These are phyloP conservation scores for Exophiala sp. DNA, from an alignment of 2,329 filamentous ascomycete genomes.

Conservation along the genomic window DNA sequence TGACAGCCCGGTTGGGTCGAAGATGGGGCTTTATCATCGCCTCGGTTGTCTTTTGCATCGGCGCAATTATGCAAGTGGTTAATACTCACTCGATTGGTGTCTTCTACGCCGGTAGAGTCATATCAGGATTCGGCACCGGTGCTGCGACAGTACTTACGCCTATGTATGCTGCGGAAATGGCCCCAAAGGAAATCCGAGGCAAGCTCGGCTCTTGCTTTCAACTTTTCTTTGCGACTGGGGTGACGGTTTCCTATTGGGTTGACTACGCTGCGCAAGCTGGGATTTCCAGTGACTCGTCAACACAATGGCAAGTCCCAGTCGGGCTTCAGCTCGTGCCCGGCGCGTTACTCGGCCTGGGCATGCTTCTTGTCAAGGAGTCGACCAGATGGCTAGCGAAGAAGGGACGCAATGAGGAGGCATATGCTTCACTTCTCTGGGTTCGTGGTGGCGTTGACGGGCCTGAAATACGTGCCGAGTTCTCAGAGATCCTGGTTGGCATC, in stretches of 20 bases:
- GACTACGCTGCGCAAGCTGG: slow-evolving; percentile 46
- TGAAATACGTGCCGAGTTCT: slow-evolving; percentile 35
- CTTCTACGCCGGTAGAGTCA: slow-evolving; percentile 48
- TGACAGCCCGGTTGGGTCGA: slow-evolving; percentile 47
- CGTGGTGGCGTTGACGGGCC: slow-evolving; percentile 45
- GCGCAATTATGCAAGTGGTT: slow-evolving; percentile 44
- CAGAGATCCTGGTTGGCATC: slow-evolving; percentile 44
- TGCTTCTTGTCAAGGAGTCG: slow-evolving; percentile 50
- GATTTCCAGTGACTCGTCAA: slow-evolving; percentile 32
- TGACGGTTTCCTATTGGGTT: slow-evolving; percentile 53
- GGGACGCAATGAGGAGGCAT: slow-evolving; percentile 45
- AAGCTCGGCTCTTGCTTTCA: slow-evolving; percentile 52
- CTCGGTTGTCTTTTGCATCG: slow-evolving; percentile 39
- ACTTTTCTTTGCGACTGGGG: slow-evolving; percentile 50
- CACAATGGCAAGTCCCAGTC: slow-evolving; percentile 57
- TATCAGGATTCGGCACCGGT: slow-evolving; percentile 49
- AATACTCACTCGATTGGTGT: slow-evolving; percentile 43
- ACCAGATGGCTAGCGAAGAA: slow-evolving; percentile 47
- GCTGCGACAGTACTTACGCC: slow-evolving; percentile 45
- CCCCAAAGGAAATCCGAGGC: slow-evolving; percentile 42
- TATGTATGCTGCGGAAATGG: slow-evolving; percentile 46
- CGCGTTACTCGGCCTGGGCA: slow-evolving; percentile 46
- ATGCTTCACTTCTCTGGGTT: slow-evolving; percentile 50
- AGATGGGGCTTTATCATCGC: slow-evolving; percentile 45
- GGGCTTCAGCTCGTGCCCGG: slow-evolving; percentile 51